These are phyloP conservation scores for Solanum pinnatisectum DNA, from an alignment of 257 asterid species.

Conservation along the genomic window DNA sequence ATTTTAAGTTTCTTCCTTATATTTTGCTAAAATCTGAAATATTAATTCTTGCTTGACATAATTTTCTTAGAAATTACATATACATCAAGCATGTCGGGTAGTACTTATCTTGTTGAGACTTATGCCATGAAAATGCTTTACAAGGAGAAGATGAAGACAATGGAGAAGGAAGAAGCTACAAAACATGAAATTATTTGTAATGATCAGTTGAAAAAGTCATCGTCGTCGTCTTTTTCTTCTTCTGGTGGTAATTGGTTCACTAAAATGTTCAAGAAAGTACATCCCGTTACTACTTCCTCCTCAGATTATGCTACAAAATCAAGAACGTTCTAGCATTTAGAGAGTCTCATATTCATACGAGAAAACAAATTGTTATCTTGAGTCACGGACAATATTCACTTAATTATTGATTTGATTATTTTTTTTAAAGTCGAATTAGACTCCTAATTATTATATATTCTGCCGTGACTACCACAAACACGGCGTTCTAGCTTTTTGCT, in stretches of 20 bases:
- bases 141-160: constrained; percentile 15
- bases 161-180: not conserved
- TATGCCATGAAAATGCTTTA: constrained; percentile 12
- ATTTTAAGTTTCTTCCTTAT: not conserved
- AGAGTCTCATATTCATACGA: not conserved
- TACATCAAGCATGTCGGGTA: not conserved
- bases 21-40: not conserved
- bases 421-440: not conserved
- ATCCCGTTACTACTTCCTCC: not conserved
- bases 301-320: not conserved
- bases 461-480: too few relatives aligned
- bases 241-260: not conserved
- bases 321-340: not conserved
- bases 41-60: not conserved
- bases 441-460: not conserved
- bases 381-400: not conserved
- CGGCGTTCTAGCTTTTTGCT: too few relatives aligned
- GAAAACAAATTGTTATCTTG: not conserved
- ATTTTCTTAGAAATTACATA: not conserved
- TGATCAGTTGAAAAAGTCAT: not conserved
- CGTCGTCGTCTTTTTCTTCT: not conserved
- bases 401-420: not conserved
- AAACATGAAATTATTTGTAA: not conserved
- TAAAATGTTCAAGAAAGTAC: not conserved
- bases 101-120: constrained; percentile 20